Evolutionary conservation across 257 asterid genomes (phyloP).

Genomic region (Ilex asprella): DNA sequence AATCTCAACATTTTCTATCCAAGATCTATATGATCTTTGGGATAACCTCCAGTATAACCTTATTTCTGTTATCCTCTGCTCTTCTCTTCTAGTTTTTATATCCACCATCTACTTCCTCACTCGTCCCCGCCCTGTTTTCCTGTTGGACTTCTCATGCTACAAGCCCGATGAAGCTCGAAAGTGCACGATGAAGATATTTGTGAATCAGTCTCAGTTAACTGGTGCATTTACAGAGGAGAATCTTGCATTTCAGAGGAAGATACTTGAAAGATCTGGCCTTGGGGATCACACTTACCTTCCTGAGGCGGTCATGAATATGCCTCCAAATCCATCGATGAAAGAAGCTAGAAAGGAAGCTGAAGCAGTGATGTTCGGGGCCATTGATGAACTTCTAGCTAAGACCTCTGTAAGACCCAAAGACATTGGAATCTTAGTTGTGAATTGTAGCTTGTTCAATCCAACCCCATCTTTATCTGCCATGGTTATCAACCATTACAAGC

Average conservation of each 20-base stretch:
- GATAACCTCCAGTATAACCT: conserved; percentile 31
- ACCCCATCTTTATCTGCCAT: conserved; percentile 38
- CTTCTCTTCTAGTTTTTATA: conserved; percentile 25
- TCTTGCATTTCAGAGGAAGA: conserved; percentile 31
- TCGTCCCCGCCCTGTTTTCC: conserved; percentile 33
- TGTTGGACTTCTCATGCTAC: conserved; percentile 30
- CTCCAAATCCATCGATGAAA: conserved; percentile 32
- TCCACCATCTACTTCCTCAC: conserved; percentile 27
- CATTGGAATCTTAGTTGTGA: conserved; percentile 33
- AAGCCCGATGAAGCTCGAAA: conserved; percentile 28
- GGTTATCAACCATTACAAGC: conserved; percentile 36
- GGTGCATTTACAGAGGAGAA: conserved; percentile 28
- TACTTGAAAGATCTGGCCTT: conserved; percentile 33
- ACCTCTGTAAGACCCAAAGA: conserved; percentile 26
- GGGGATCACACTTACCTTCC: conserved; percentile 36
- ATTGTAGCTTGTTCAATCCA: conserved; percentile 41
- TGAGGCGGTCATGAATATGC: conserved; percentile 28
- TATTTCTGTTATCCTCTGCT: conserved; percentile 24
- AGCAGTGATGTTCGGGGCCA: conserved; percentile 36
- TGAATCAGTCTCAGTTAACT: conserved; percentile 25
- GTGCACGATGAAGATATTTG: conserved; percentile 28
- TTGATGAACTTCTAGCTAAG: conserved; percentile 28
- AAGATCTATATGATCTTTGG: conserved; percentile 28
- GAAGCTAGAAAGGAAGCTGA: conserved; percentile 39
- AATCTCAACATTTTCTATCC: conserved; percentile 25